These are phyloP conservation scores for Tylopilus plumbeoviolaceoides DNA, from an alignment of 768 basidiomycete genomes.

Conservation along the genomic window DNA sequence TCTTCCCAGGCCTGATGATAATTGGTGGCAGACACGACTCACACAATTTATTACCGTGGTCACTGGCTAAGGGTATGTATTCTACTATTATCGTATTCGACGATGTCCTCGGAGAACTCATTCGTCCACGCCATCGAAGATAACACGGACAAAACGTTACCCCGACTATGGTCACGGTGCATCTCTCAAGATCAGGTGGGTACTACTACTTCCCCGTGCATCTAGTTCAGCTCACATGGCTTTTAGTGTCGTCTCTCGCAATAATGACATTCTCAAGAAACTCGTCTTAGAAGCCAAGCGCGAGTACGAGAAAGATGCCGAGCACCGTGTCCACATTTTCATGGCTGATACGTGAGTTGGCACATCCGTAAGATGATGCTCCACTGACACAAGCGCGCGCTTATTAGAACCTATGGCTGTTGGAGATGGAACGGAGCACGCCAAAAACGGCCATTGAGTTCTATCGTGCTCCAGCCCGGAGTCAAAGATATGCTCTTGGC, in stretches of 20 bases:
- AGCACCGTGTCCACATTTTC: slow-evolving; percentile 86
- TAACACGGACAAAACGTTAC: slow-evolving; percentile 75
- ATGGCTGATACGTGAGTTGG: slow-evolving; percentile 78
- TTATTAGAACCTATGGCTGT: slow-evolving; percentile 57
- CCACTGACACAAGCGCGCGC: slow-evolving; percentile 2
- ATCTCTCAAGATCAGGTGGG: slow-evolving; percentile 76
- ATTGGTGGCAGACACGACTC: slow-evolving; percentile 62
- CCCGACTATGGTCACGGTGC: slow-evolving; percentile 72
- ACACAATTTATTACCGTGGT: slow-evolving; percentile 86
- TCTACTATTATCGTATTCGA: slow-evolving; percentile 1
- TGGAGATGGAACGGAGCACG: slow-evolving; percentile 90
- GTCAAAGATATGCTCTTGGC: slow-evolving; percentile 88
- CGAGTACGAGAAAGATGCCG: slow-evolving; percentile 87
- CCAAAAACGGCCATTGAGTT: slow-evolving; percentile 87
- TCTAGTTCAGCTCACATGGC: slow-evolving; percentile 17
- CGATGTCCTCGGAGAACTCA: slow-evolving; percentile 18
- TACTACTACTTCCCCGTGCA: neutral
- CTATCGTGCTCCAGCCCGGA: slow-evolving; percentile 86
- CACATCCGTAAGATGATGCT: slow-evolving; percentile 5
- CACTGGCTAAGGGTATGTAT: slow-evolving; percentile 76
- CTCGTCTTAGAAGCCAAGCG: slow-evolving; percentile 84
- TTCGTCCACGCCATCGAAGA: slow-evolving; percentile 40
- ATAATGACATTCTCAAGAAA: slow-evolving; percentile 82
- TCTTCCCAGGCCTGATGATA: slow-evolving; percentile 12
- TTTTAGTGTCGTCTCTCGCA: slow-evolving; percentile 77